Evolutionary conservation across 768 basidiomycete genomes (phyloP).

Genomic region (Podaxis sp.): DNA sequence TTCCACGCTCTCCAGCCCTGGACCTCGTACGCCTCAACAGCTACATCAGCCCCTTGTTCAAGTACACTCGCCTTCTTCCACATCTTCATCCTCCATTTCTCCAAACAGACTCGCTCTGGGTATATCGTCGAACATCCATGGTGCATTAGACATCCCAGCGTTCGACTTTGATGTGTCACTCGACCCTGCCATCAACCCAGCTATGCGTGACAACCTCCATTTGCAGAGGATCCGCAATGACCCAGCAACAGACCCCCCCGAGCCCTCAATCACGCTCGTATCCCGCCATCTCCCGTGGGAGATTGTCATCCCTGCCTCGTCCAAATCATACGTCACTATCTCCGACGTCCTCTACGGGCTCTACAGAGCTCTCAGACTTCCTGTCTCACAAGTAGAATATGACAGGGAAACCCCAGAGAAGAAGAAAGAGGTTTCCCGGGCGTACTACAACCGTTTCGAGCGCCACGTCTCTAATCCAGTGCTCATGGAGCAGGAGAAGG

Average conservation of each 20-base stretch:
- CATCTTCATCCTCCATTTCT: background rate
- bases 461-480: background rate
- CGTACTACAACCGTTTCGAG: background rate
- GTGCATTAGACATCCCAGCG: background rate
- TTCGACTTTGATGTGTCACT: constrained; percentile 5
- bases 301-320: background rate
- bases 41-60: background rate
- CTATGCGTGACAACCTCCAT: background rate
- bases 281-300: constrained; percentile 9
- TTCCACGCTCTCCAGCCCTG: constrained; percentile 8
- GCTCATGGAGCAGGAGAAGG: background rate
- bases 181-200: background rate
- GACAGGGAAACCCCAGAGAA: background rate
- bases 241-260: background rate
- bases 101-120: background rate
- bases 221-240: background rate
- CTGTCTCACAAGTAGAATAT: background rate
- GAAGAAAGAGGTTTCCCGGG: background rate
- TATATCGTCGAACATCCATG: background rate
- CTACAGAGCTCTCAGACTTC: background rate
- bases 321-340: background rate
- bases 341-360: constrained; percentile 3
- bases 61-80: background rate
- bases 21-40: constrained; percentile 6
- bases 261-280: background rate